Evolutionary conservation across 495 filamentous ascomycete species (phyloP), one percentile per base, ranked within the genome.

Genomic region (Hamigera avellanea): DNA sequence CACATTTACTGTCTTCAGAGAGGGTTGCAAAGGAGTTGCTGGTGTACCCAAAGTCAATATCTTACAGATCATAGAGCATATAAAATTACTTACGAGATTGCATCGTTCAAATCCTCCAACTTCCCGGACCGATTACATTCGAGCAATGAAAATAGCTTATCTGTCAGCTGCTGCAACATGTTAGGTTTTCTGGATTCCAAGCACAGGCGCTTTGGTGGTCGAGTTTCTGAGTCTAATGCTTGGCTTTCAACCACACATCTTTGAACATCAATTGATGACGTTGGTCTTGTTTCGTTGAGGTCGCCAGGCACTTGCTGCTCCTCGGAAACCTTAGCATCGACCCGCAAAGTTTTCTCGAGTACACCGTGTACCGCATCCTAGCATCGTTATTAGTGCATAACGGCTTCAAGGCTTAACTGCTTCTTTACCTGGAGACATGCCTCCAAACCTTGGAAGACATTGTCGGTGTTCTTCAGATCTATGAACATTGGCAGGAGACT

Each of bases 31-130:
- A 61, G 16, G 47, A 47, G 31, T 39, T 35, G 17, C 56, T 62
- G 32, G 27, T 18, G 8, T 9, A 26, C 25, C 14, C 4, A 4
- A 35, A 6, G n/a, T 35, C 19, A 35, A 16, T 19, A n/a, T 25
- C 3, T 7, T 10, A 12, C 14, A 9, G 2, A 3, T 25, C 16
- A 14, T 3, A 6, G 14, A 16, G 19, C 14, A n/a, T 25, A 14
- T 9, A 18, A 25, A 23, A 14, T 14, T 32, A 62, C 57, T 54
- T 42, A 66, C 62, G 47, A 46, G 2, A 59, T 32, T 10, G 48
- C 44, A 37, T 33, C n/a, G 18, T 28, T 41, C 18, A 67, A 18
- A 14, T 47, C 48, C 28, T 48, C 33, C 30, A 67, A 23, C 7
- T 35, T 46, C 30, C 37, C 27, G 13, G 37, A 35, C 17, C 32